Conservation (phyloP, 2,329 filamentous ascomycete genomes). For the Scedosporium minutisporum region DNA sequence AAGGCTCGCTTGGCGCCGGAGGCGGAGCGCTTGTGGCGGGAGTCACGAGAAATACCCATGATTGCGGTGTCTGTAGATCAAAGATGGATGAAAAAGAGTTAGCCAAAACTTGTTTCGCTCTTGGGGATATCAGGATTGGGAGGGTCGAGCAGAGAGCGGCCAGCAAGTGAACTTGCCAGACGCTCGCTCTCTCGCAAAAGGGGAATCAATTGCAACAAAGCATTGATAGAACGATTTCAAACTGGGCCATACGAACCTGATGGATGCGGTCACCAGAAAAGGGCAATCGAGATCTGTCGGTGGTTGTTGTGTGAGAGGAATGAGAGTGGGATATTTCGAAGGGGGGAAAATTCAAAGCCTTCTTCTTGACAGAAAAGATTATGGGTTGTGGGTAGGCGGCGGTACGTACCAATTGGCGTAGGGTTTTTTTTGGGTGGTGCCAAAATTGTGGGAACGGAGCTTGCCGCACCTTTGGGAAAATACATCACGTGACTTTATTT, state of each 20-base stretch:
- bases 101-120: background rate
- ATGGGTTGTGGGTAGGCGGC: background rate
- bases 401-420: constrained; percentile 7
- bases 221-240: background rate
- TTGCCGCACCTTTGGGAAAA: too few relatives aligned
- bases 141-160: background rate
- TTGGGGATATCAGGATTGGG: background rate
- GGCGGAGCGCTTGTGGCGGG: constrained; percentile 99
- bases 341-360: background rate
- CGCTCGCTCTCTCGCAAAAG: background rate
- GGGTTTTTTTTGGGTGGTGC: background rate
- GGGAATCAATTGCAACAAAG: background rate
- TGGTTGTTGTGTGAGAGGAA: background rate
- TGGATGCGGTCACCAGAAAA: constrained; percentile 5
- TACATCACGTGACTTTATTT: too few relatives aligned
- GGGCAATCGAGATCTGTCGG: constrained; percentile 5
- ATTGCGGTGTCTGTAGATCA: constrained; percentile 58
- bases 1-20: constrained; percentile 95
- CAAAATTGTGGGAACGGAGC: background rate
- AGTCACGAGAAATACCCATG: constrained; percentile 99
- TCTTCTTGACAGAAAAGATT: constrained; percentile 6
- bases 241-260: constrained; percentile 5
- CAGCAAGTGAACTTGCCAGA: background rate
- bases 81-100: constrained; percentile 15
- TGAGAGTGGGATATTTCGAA: background rate